These are phyloP conservation scores for Penicillium hordei DNA, from an alignment of 2,329 filamentous ascomycete genomes.

Conservation along the genomic window DNA sequence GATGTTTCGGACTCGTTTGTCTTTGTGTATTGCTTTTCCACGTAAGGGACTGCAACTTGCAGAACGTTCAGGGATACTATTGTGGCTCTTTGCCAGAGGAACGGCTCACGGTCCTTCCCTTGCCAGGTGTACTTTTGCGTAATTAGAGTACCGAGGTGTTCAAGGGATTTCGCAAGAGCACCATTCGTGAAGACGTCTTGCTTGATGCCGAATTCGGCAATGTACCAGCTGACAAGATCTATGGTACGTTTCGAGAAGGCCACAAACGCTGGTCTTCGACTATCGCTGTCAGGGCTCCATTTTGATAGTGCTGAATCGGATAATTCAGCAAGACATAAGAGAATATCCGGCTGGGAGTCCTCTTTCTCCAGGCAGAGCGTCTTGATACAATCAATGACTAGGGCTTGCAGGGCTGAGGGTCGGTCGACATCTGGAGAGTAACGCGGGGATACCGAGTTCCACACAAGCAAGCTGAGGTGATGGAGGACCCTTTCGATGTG, in stretches of 20 bases:
- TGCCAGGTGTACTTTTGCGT: conserved; percentile 77
- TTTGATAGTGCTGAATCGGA: conserved; percentile 57
- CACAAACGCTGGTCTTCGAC: conserved; percentile 72
- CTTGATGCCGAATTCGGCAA: conserved; percentile 49
- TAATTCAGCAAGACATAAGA: conserved; percentile 62
- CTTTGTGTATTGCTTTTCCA: conserved; percentile 47
- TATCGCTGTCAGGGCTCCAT: conserved; percentile 39
- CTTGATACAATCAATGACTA: conserved; percentile 38
- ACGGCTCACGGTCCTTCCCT: conserved; percentile 66
- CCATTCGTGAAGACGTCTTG: conserved; percentile 68
- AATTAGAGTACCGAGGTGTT: conserved; percentile 69
- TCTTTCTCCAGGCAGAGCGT: conserved; percentile 39
- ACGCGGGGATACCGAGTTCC: conserved; percentile 59
- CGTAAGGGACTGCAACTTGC: conserved; percentile 61
- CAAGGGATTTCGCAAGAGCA: conserved; percentile 64
- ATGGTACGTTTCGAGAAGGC: conserved; percentile 85
- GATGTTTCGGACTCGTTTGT: conserved; percentile 44
- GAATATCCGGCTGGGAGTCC: conserved; percentile 37
- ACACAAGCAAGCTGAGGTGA: conserved; percentile 69
- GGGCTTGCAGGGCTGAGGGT: conserved; percentile 37
- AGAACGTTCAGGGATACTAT: conserved; percentile 68
- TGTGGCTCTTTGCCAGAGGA: conserved; percentile 80
- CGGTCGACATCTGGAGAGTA: conserved; percentile 44
- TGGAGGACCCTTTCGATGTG: conserved; percentile 67
- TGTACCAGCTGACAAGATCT: conserved; percentile 57